These are phyloP conservation scores for Trichoderma atroviride DNA, from an alignment of 2,329 filamentous ascomycete species.

Conservation along the genomic window DNA sequence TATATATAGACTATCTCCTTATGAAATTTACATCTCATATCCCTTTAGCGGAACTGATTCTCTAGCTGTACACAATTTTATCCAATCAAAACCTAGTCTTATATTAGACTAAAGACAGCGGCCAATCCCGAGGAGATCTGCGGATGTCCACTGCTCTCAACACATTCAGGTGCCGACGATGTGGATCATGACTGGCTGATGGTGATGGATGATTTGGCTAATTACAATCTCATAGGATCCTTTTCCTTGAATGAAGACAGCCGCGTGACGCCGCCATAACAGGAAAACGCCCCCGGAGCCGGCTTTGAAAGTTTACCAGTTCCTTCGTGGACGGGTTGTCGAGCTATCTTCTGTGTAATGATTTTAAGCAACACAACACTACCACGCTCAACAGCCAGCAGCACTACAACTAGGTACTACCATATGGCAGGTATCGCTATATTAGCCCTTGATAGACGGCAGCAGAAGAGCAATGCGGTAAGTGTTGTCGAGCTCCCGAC, in stretches of 20 bases:
- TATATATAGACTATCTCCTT: background rate
- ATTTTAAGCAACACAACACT: background rate
- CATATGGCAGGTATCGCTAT: background rate
- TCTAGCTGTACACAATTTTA: conserved; percentile 1
- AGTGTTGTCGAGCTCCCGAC: background rate
- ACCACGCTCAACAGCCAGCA: background rate
- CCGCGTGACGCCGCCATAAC: conserved; percentile 18
- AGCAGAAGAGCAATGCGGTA: background rate
- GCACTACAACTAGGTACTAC: background rate
- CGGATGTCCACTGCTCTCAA: conserved; percentile 2
- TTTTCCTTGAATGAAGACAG: conserved; percentile 18
- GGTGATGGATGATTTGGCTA: conserved; percentile 17
- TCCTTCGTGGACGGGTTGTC: background rate
- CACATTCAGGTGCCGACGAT: conserved; percentile 15
- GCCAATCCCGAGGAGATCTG: conserved; percentile 25
- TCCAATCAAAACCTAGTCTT: conserved; percentile 14
- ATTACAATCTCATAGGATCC: background rate
- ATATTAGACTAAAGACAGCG: conserved; percentile 7
- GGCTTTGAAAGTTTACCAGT: background rate
- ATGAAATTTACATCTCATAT: background rate
- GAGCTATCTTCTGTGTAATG: background rate
- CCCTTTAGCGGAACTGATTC: background rate
- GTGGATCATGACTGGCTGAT: conserved; percentile 23
- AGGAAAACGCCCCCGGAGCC: conserved; percentile 1
- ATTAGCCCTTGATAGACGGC: background rate